Evolutionary conservation across 331 rosid genomes (phyloP).

Genomic region (Erythrophleum ivorense): DNA sequence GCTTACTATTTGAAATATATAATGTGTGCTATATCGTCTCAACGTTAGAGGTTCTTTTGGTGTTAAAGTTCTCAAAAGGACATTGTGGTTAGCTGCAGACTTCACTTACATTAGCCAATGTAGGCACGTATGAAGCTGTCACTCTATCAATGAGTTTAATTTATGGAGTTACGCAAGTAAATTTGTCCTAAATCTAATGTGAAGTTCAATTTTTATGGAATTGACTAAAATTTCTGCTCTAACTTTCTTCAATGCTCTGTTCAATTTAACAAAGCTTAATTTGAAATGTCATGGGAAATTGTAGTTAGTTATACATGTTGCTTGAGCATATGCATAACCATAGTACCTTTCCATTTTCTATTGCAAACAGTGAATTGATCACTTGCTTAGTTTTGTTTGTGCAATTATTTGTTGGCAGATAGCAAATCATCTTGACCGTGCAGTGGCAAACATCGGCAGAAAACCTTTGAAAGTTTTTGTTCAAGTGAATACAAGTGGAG

Average conservation of each 20-base stretch:
- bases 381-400: not conserved
- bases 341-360: not conserved
- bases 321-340: not conserved
- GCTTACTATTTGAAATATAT: not conserved
- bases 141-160: not conserved
- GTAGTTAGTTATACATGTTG: not conserved
- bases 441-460: slow-evolving; percentile 74
- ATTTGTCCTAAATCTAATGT: not conserved
- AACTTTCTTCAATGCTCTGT: not conserved
- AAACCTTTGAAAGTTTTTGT: slow-evolving; percentile 81
- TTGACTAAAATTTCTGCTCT: not conserved
- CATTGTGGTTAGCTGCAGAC: not conserved
- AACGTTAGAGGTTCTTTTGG: not conserved
- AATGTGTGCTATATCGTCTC: slow-evolving; percentile 4
- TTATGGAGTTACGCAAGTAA: not conserved
- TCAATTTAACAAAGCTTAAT: not conserved
- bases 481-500: slow-evolving; percentile 98
- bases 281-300: not conserved
- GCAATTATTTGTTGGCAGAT: slow-evolving; percentile 54
- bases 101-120: not conserved
- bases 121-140: not conserved
- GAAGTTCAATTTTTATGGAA: not conserved
- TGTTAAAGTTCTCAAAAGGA: not conserved
- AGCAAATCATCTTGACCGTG: slow-evolving; percentile 77
- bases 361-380: not conserved